Conservation (phyloP, 2,329 filamentous ascomycete genomes). For the Eutypa lata region DNA sequence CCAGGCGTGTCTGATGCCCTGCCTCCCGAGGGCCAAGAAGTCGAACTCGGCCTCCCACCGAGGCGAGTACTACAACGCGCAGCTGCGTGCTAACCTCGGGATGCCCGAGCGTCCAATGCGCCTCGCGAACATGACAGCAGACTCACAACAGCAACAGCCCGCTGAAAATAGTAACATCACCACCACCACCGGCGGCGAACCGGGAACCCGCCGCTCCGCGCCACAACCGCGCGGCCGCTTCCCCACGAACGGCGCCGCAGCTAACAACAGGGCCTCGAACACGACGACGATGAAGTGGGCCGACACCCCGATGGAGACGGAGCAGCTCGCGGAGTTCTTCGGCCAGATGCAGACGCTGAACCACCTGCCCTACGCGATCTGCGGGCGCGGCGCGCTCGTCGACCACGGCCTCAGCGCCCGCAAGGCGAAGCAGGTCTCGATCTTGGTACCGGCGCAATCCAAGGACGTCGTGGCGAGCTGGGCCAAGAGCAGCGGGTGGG, state of each 20-base stretch:
- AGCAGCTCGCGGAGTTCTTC: conserved; percentile 36
- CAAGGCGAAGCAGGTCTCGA: conserved; percentile 30
- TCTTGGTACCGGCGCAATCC: conserved; percentile 37
- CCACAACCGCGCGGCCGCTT: conserved; percentile 1
- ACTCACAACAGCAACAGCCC: conserved; percentile 1
- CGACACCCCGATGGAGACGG: conserved; percentile 20
- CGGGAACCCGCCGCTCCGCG: background rate
- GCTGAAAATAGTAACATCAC: background rate
- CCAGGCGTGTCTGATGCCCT: conserved; percentile 8
- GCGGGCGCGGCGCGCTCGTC: conserved; percentile 41
- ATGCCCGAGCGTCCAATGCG: conserved; percentile 3
- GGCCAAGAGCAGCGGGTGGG: conserved; percentile 19
- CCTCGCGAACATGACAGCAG: background rate
- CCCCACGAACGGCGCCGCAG: background rate
- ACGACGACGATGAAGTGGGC: conserved; percentile 9
- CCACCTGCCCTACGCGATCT: conserved; percentile 45
- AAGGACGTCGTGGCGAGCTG: conserved; percentile 37
- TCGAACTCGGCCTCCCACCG: background rate
- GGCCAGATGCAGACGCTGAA: conserved; percentile 34
- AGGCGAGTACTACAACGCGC: conserved; percentile 9
- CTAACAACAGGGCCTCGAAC: background rate
- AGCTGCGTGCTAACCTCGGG: conserved; percentile 13
- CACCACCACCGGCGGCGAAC: background rate
- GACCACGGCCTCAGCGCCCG: conserved; percentile 38
- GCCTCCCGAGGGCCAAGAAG: conserved; percentile 7